Evolutionary conservation across 192 early-diverging fungal species (phyloP), one percentile per base, ranked within the genome.

Genomic region (Chytriomyces hyalinus): DNA sequence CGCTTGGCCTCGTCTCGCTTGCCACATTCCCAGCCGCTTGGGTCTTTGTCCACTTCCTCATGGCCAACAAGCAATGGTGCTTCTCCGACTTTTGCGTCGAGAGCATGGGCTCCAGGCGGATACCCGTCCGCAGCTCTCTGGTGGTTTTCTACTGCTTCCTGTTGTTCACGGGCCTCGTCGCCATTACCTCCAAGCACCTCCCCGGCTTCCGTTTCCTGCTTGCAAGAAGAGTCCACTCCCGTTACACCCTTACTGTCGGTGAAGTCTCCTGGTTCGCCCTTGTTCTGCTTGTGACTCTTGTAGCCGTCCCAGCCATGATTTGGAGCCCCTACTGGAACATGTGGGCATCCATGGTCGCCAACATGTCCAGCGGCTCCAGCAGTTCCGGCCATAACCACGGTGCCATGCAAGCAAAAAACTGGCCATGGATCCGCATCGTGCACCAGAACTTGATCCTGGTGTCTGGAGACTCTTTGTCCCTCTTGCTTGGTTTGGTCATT

Each of bases 1-100:
- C 64, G 22, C 36, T 65, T 1, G 64, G 22, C 15, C n/a, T 28
- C 13, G 17, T 65, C 26, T 65, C 64, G 2, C 13, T 65, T 13
- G 64, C 64, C 20, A 2, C 26, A 0, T 65, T 65, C 26, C 43
- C 75, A 69, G 53, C 70, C 74, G 60, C 63, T 81, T 70, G 36
- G 97, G 80, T 62, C 96, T 92, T 70, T 95, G 91, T 77, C 86
- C 87, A 50, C 95, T 89, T 17, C 94, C 88, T 26, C 93, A 95
- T 6, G 95, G 95, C 9, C 86, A 88, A 0, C 94, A 96, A 28
- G 93, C 94, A 9, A 95, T 84, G 46, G 96, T 57, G 75, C 65
- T 73, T 60, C 49, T 15, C 68, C 47, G 68, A 70, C 49, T 70
- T 70, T 3, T 70, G 51, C 28, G 72, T 73, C 17, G 57, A 65